phyloP scores from a whole-genome alignment of 2,329 filamentous ascomycete genomes.

The Orbilia javanica region DNA sequence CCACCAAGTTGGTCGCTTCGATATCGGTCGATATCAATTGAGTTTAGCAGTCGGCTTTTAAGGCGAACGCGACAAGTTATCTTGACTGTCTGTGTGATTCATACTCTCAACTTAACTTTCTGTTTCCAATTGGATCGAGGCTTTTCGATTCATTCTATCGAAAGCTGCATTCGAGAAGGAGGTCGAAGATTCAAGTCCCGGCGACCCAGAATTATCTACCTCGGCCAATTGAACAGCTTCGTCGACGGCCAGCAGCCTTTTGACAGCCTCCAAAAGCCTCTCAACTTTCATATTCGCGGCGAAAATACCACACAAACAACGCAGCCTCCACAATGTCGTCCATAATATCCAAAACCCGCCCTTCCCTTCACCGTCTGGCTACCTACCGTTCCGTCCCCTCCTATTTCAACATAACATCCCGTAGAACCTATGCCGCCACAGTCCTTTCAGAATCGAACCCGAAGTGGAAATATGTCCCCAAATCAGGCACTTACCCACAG shows the following conservation, averaged over 20 bases:
- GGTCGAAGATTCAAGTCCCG: neutral
- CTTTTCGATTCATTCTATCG: neutral
- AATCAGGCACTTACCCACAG: constrained; percentile 85
- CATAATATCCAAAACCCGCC: constrained; percentile 41
- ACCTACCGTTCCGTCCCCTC: neutral
- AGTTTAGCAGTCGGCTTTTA: constrained; percentile 7
- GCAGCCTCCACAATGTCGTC: constrained; percentile 28
- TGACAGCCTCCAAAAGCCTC: neutral
- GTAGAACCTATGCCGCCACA: constrained; percentile 61
- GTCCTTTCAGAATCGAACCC: constrained; percentile 73
- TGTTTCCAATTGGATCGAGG: constrained; percentile 20
- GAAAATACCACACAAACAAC: constrained; percentile 55
- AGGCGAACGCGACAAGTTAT: constrained; percentile 15
- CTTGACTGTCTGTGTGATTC: constrained; percentile 22
- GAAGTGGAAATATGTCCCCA: constrained; percentile 92
- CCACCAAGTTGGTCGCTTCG: constrained; percentile 28
- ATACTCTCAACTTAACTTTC: neutral
- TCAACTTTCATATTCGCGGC: neutral
- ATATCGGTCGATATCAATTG: constrained; percentile 37
- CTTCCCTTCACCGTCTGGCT: constrained; percentile 4
- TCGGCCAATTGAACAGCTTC: neutral
- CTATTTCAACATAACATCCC: neutral
- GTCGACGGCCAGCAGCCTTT: neutral
- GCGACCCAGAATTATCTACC: neutral
- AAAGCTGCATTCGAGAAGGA: neutral